These are phyloP conservation scores for Xylaria longipes DNA, from an alignment of 495 filamentous ascomycete species.

Conservation along the genomic window DNA sequence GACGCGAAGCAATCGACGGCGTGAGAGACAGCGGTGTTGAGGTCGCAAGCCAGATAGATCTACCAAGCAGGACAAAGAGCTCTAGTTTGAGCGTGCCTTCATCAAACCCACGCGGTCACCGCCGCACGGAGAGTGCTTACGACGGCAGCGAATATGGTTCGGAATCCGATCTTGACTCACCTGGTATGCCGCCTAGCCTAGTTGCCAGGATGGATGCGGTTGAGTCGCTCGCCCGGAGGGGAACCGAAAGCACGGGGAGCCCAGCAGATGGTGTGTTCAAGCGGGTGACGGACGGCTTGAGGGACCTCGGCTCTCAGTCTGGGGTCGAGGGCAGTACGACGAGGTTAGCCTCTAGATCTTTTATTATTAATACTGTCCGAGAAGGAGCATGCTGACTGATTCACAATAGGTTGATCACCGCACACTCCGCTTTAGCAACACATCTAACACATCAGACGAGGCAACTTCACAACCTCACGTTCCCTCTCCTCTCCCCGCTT, in stretches of 20 bases:
- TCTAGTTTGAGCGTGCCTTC: conserved; percentile 46
- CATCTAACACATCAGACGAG: conserved; percentile 87
- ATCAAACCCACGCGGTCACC: conserved; percentile 50
- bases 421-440: conserved; percentile 82
- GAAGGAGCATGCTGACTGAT: neutral
- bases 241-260: conserved; percentile 74
- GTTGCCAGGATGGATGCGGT: conserved; percentile 79
- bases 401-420: conserved; percentile 75
- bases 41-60: conserved; percentile 44
- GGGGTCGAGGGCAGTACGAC: conserved; percentile 80
- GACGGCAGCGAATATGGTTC: conserved; percentile 68
- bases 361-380: neutral
- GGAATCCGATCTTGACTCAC: conserved; percentile 74
- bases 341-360: conserved; percentile 57
- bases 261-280: conserved; percentile 71
- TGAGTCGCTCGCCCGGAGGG: conserved; percentile 74
- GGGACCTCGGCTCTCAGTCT: conserved; percentile 82
- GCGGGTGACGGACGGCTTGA: conserved; percentile 73
- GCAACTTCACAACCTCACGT: conserved; percentile 78
- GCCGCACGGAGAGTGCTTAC: conserved; percentile 58
- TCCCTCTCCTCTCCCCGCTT: conserved; percentile 70
- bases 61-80: conserved; percentile 38
- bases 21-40: conserved; percentile 54
- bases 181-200: conserved; percentile 73
- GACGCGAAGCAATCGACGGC: conserved; percentile 31